phyloP scores from a whole-genome alignment of 352 stramenopile species.

The Pythium monospermum region DNA sequence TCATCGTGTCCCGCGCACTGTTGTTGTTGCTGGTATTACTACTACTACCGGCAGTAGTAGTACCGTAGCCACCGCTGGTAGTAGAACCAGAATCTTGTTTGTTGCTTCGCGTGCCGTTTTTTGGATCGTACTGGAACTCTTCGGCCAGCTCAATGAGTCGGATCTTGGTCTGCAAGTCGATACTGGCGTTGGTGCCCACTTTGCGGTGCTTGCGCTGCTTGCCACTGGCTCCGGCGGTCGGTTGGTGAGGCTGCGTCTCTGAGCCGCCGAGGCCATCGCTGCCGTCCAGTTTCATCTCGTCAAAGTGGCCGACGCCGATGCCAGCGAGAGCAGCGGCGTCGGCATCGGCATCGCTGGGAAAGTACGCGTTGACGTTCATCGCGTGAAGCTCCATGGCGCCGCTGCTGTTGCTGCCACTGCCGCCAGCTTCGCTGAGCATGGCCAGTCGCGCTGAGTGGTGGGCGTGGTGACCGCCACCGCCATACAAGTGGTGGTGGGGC shows the following conservation, averaged over 20 bases:
- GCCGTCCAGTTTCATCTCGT: conserved; percentile 11
- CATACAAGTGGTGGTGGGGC: not conserved
- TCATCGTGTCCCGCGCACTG: conserved; percentile 47
- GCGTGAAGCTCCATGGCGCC: not conserved
- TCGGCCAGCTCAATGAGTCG: conserved; percentile 76
- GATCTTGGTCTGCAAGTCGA: conserved; percentile 83
- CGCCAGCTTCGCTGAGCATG: conserved; percentile 14
- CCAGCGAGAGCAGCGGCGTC: conserved; percentile 2
- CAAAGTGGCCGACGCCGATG: conserved; percentile 11
- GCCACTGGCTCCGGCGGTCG: not conserved
- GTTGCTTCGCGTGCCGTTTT: conserved; percentile 19
- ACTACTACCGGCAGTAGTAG: not conserved
- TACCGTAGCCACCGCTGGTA: not conserved
- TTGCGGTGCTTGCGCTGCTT: conserved; percentile 45
- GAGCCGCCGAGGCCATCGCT: not conserved
- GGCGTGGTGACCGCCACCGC: conserved; percentile 8
- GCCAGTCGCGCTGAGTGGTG: conserved; percentile 1
- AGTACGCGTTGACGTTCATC: conserved; percentile 14
- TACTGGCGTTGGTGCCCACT: conserved; percentile 54
- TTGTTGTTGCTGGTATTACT: conserved; percentile 1
- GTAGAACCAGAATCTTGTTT: not conserved
- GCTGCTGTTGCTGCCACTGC: not conserved
- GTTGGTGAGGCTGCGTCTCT: not conserved
- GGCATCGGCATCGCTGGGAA: conserved; percentile 7
- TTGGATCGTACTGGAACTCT: conserved; percentile 78